Evolutionary conservation across 176 grass and related monocot species (phyloP).

Genomic region (Carex littledalei): DNA sequence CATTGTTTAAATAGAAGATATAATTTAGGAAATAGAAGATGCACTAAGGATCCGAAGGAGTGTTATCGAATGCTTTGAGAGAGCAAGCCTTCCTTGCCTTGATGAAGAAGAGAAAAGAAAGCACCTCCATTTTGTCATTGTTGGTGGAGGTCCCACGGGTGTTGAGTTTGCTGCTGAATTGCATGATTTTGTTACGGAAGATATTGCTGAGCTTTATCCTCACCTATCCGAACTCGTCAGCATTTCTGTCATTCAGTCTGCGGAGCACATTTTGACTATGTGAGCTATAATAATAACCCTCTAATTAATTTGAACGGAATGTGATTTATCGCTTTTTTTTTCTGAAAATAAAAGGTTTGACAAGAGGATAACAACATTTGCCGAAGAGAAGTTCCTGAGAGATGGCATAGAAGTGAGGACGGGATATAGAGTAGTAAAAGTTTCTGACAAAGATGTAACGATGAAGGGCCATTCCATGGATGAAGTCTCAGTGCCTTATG

Average conservation of each 20-base stretch:
- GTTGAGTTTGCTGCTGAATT: constrained; percentile 97
- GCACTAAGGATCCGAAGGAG: constrained; percentile 72
- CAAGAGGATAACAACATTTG: constrained; percentile 67
- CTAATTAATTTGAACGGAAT: constrained; percentile 22
- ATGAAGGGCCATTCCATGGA: constrained; percentile 51
- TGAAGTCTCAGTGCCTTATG: constrained; percentile 66
- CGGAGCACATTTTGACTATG: constrained; percentile 85
- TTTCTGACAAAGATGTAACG: constrained; percentile 62
- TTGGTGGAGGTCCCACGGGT: constrained; percentile 92
- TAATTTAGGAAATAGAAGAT: constrained; percentile 85
- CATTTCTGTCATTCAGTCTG: constrained; percentile 86
- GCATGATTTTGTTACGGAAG: constrained; percentile 91
- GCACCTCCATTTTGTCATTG: constrained; percentile 83
- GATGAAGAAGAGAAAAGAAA: constrained; percentile 67
- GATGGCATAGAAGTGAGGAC: constrained; percentile 84
- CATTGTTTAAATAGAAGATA: neutral
- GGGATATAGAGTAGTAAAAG: constrained; percentile 65
- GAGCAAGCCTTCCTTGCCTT: constrained; percentile 60
- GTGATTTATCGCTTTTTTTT: constrained; percentile 20
- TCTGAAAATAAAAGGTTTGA: constrained; percentile 55
- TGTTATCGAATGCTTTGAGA: constrained; percentile 86
- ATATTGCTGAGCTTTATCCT: constrained; percentile 88
- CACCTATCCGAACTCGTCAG: constrained; percentile 55
- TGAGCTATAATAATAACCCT: constrained; percentile 28
- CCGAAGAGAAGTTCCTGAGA: constrained; percentile 78